These are phyloP conservation scores for Alternaria sp. DNA, from an alignment of 2,329 filamentous ascomycete genomes.

Conservation along the genomic window DNA sequence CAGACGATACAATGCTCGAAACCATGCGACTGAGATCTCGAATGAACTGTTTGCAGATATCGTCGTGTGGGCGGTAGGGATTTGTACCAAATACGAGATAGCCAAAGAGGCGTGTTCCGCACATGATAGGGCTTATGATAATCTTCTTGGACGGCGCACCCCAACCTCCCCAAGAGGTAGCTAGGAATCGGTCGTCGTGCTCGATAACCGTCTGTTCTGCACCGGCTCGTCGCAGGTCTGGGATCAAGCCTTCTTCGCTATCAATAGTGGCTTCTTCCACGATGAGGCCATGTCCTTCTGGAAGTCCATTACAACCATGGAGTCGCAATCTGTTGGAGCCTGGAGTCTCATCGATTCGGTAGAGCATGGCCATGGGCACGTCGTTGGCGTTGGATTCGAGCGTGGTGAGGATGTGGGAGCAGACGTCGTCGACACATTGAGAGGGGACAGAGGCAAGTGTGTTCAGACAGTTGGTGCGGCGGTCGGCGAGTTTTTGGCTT, in stretches of 20 bases:
- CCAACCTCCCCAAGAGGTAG: constrained; percentile 41
- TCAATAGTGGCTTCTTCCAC: constrained; percentile 33
- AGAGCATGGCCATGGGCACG: constrained; percentile 44
- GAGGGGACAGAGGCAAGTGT: constrained; percentile 39
- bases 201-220: constrained; percentile 32
- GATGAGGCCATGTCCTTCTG: constrained; percentile 37
- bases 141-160: constrained; percentile 36
- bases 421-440: constrained; percentile 31
- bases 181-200: constrained; percentile 43
- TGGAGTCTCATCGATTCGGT: constrained; percentile 29
- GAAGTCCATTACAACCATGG: constrained; percentile 40
- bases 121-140: constrained; percentile 39
- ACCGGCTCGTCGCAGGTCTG: constrained; percentile 41
- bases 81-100: constrained; percentile 49
- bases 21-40: constrained; percentile 44
- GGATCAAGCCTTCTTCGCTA: constrained; percentile 38
- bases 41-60: constrained; percentile 43
- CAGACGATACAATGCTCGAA: constrained; percentile 40
- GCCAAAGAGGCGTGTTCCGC: constrained; percentile 33
- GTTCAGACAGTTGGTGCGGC: constrained; percentile 45
- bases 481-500: constrained; percentile 41
- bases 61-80: constrained; percentile 46
- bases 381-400: constrained; percentile 41
- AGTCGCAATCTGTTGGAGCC: constrained; percentile 27
- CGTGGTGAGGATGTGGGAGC: constrained; percentile 40